phyloP scores from a whole-genome alignment of 1,284 basidiomycete genomes.

The Ganoderma meredithae region DNA sequence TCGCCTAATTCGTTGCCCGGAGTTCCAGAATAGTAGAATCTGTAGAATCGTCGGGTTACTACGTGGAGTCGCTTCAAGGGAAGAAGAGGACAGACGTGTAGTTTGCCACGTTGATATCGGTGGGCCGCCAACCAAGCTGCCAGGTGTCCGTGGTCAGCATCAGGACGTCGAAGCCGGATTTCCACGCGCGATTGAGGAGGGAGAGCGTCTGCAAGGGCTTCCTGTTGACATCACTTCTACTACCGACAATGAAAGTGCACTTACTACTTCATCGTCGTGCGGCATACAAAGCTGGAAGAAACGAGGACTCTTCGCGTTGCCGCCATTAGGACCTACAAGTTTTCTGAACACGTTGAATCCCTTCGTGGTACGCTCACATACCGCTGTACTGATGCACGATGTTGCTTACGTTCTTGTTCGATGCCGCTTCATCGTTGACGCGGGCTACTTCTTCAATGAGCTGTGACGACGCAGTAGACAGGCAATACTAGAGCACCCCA shows the following conservation, averaged over 20 bases:
- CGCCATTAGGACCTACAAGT: conserved; percentile 43
- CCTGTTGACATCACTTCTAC: background rate
- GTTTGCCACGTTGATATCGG: conserved; percentile 61
- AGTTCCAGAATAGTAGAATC: conserved; percentile 51
- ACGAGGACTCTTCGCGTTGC: conserved; percentile 50
- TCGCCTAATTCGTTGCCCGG: conserved; percentile 57
- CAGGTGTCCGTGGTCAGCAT: conserved; percentile 68
- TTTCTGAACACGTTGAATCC: background rate
- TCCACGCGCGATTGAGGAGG: conserved; percentile 56
- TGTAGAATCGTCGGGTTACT: conserved; percentile 20
- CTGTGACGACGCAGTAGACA: conserved; percentile 63
- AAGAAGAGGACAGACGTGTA: conserved; percentile 45
- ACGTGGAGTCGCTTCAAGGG: background rate
- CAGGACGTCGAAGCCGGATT: conserved; percentile 57
- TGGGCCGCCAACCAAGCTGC: conserved; percentile 66
- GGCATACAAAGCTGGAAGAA: conserved; percentile 72
- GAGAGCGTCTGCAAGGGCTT: conserved; percentile 46
- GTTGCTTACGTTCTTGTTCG: conserved; percentile 48
- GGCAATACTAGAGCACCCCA: conserved; percentile 48
- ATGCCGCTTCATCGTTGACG: conserved; percentile 53
- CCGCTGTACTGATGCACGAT: conserved; percentile 44
- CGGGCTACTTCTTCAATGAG: conserved; percentile 62
- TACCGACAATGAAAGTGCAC: background rate
- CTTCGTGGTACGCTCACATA: conserved; percentile 7
- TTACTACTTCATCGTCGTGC: conserved; percentile 58